These are phyloP conservation scores for Albatrellus ellisii DNA, from an alignment of 768 basidiomycete species.

Conservation along the genomic window DNA sequence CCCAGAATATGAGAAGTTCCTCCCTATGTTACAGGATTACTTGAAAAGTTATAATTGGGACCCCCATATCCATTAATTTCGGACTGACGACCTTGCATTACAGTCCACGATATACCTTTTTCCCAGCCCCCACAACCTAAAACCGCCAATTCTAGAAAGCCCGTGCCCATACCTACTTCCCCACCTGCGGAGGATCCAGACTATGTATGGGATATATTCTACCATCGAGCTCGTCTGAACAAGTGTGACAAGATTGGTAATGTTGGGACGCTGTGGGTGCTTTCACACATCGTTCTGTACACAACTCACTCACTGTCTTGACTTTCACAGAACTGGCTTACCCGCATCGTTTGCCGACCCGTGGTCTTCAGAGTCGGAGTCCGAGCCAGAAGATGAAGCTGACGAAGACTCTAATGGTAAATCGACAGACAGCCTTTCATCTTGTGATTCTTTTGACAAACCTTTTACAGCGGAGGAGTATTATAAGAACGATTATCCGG, in stretches of 20 bases:
- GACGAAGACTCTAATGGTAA: slow-evolving; percentile 80
- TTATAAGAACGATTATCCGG: slow-evolving; percentile 79
- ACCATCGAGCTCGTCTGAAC: slow-evolving; percentile 46
- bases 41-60: slow-evolving; percentile 35
- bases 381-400: slow-evolving; percentile 58
- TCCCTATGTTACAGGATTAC: slow-evolving; percentile 69
- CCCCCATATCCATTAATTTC: background rate
- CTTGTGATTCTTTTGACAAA: background rate
- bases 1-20: slow-evolving; percentile 62
- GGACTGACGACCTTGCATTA: background rate
- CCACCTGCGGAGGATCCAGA: slow-evolving; percentile 28
- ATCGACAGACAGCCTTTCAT: slow-evolving; percentile 7
- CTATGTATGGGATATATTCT: slow-evolving; percentile 81
- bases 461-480: slow-evolving; percentile 54
- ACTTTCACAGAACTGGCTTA: slow-evolving; percentile 39
- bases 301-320: background rate
- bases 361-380: slow-evolving; percentile 40
- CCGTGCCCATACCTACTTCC: slow-evolving; percentile 3
- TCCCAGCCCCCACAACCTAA: slow-evolving; percentile 12
- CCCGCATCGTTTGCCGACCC: slow-evolving; percentile 41
- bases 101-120: slow-evolving; percentile 21
- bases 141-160: slow-evolving; percentile 2
- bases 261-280: slow-evolving; percentile 52
- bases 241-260: slow-evolving; percentile 44
- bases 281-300: background rate